Base-by-base conservation (phyloP, 805 yeast species). In the Barnettozyma botsteinii region DNA sequence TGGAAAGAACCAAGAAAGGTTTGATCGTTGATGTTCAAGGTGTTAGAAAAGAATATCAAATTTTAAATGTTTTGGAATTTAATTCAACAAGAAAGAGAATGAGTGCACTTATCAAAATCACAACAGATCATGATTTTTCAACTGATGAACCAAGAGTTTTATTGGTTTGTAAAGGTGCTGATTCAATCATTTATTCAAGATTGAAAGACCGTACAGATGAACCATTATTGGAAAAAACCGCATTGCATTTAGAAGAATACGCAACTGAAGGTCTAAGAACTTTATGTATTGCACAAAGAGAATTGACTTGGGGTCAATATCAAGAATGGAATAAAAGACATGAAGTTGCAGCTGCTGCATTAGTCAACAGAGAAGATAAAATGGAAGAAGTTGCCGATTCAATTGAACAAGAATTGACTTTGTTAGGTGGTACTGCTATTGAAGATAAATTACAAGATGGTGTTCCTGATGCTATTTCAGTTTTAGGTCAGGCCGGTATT, bases 221-320 rank as follows among this genome's bases (percentile, higher is more conserved):
- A 36, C 48, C 62, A 3, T 55, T 83, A 44, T 66, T 82, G 40
- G 73, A 70, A 39, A 69, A 69, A 43, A 85, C 94, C 5, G 86
- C 93, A 2, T 61, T 73, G 29, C 89, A 85, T 53, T 63, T 85
- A 40, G 93, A 83, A 55, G 79, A 81, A 47, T 85, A 68, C 62
- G 93, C 93, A 2, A 79, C 84, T 7, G 94, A 85, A 62, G 94
- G 94, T 48, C 68, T 85, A 47, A 73, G 94, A 69, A 85, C 94
- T 0, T 64, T 85, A 39, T 85, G 93, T 68, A 75, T 85, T 55
- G 89, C 89, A 1, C 81, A 80, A 55, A 66, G 80, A 51, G 85
- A 78, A 52, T 52, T 85, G 15, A 45, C 77, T 0, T 78, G 86
- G 84, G 43, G 63, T 3, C 76, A 79, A 50, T 85, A 81, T 55